Conservation (phyloP, 352 stramenopile species). For the Sclerospora graminicola region DNA sequence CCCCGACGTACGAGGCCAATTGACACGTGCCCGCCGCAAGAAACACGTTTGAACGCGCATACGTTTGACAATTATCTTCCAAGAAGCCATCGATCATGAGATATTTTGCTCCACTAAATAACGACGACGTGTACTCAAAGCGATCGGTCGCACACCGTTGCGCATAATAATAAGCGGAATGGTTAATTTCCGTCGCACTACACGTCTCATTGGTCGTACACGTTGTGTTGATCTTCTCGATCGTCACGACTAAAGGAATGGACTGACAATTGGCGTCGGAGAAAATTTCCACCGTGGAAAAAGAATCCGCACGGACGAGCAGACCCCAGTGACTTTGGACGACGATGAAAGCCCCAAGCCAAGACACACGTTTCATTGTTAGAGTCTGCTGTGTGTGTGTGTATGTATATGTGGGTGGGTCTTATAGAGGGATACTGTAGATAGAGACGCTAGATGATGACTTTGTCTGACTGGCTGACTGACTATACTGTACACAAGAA, state of each 20-base stretch:
- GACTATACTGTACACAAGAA: too few species aligned
- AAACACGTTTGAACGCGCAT: constrained; percentile 22
- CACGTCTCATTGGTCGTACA: constrained; percentile 11
- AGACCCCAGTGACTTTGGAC: constrained; percentile 4
- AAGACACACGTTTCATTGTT: constrained; percentile 16
- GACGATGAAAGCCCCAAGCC: constrained; percentile 17
- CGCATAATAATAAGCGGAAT: constrained; percentile 29
- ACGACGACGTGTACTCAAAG: constrained; percentile 20
- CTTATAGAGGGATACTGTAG: too few species aligned
- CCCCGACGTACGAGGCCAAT: constrained; percentile 22
- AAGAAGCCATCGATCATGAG: constrained; percentile 28
- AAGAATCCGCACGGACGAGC: constrained; percentile 11
- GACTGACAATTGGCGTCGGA: constrained; percentile 25
- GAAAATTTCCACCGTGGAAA: constrained; percentile 26
- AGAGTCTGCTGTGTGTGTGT: not conserved
- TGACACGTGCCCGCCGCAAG: constrained; percentile 26
- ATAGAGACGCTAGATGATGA: too few species aligned
- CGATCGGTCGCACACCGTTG: constrained; percentile 20
- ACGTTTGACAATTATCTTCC: constrained; percentile 13
- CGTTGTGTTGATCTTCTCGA: constrained; percentile 11
- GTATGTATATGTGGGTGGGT: too few species aligned
- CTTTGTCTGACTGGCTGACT: too few species aligned
- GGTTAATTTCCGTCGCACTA: constrained; percentile 20
- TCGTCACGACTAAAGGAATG: constrained; percentile 21
- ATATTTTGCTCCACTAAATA: constrained; percentile 27